Evolutionary conservation across 2,329 filamentous ascomycete genomes (phyloP), one percentile per base, ranked within the genome.

Genomic region (Venturia carpophila): DNA sequence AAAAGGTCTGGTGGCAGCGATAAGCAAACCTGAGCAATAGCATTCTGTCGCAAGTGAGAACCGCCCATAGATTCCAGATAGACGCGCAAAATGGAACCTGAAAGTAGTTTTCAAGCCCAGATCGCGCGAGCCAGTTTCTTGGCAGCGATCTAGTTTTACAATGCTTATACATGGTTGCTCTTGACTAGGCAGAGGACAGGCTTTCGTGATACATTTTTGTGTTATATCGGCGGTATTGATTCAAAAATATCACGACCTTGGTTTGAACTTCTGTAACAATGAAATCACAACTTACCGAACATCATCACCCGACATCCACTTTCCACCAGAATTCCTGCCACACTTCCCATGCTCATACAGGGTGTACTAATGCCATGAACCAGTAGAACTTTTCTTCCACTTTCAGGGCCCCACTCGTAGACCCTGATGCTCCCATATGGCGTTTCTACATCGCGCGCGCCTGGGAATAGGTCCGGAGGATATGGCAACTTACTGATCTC

Each of bases 331-430:
- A 81, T 83, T 71, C 85, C 79, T 17, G 88, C 88, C 43, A 94
- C 73, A 52, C 83, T 81, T 1, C 85, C 86, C 21, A 93, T 76
- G 0, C 89, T 82, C 60, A 92, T 78, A 67, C 86, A 87, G 0
- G 91, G 91, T 6, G 90, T 94, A 62, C 86, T 89, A 70, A 94
- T 92, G 5, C 91, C 91, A 74, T 93, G 91, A 19, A 95, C 76
- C 34, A 95, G 77, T 17, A 95, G 77, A 0, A 93, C 85, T 71
- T 87, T 91, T 37, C 85, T 82, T 1, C 90, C 90, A 43, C 82
- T 77, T 66, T 85, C 81, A 0, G 89, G 88, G 0, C 91, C 91
- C 83, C 87, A 94, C 78, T 95, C 91, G 72, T 91, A 93, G 3
- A 90, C 86, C 58, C 87, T 79, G 67, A 90, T 83, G 5, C 78